Base-by-base conservation (phyloP, 805 yeast species). In the Kluyveromyces starmeri region DNA sequence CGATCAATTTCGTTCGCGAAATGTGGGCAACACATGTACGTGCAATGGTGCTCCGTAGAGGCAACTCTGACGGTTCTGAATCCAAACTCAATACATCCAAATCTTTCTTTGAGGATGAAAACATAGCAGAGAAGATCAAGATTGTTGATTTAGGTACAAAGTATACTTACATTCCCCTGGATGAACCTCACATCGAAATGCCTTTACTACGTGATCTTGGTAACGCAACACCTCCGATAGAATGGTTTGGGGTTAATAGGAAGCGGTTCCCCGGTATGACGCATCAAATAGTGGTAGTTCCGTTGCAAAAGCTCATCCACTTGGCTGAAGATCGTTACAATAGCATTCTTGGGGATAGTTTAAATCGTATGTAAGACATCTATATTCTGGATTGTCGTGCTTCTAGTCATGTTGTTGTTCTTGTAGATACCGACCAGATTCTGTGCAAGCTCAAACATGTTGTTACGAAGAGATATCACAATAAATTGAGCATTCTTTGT, bases 401-500 rank as follows among this genome's bases (percentile, higher is more conserved):
- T 83, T 53, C 71, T 70, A 2, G 97, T 88, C 88, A 75, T 84
- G 60, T 89, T 89, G 47, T 81, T 75, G 39, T 82, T 88, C 58
- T 94, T 92, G 66, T 88, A 94, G 40, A 92, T 85, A 8, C 99
- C 99, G 22, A 92, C 95, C 45, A 92, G 67, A 51, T 86, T 92
- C 47, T 85, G 82, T 3, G 98, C 94, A 41, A 92, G 68, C 61
- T 92, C 99, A 59, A 94, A 92, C 99, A 92, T 92, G 56, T 94
- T 92, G 58, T 92, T 89, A 59, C 98, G 72, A 48, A 92, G 68
- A 0, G 97, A 89, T 28, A 92, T 92, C 21, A 92, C 98, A 51
- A 92, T 75, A 48, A 92, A 92, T 56, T 92, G 99, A 1, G 96
- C 98, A 58, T 89, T 85, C 60, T 83, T 83, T 2, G 98, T 94